Base-by-base conservation (phyloP, 495 filamentous ascomycete species). In the Aspergillus kassunensis region DNA sequence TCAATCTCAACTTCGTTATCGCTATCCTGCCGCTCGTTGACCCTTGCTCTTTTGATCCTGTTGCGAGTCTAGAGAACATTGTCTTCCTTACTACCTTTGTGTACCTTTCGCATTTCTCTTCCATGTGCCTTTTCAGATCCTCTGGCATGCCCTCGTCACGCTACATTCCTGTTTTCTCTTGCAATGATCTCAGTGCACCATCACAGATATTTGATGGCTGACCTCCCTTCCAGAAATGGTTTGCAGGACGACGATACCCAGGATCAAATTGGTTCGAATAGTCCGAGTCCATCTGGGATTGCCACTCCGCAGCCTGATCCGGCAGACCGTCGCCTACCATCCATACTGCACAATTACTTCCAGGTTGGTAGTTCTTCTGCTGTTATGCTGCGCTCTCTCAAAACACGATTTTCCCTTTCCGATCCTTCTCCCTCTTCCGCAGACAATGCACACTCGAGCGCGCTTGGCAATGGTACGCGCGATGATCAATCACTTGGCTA, bases 331-430 rank as follows among this genome's bases (percentile, higher is more conserved):
- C 86, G 91, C 66, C 75, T 91, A 62, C 91, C 91, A 39, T 88
- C 89, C 62, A 90, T 96, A 69, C 84, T 90, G 78, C 91, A 85
- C 77, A 95, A 89, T 78, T 95, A 93, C 80, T 87, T 87, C 74
- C 91, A 97, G 91, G 91, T 97, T 92, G 81, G 91, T 96, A 78
- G 69, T 73, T 75, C 66, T 61, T 78, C 70, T 73, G 74, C 70
- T 73, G 71, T 70, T 68, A 71, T 64, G 70, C 67, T 70, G 61
- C 68, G 55, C 78, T 72, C 73, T 73, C 77, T 74, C 65, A 78
- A 72, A 64, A 67, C 74, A 57, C 70, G 67, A 63, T 65, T 57
- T 48, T 64, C 56, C 68, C 30, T 59, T 70, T 55, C 65, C 65
- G 56, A 76, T 53, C 45, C 45, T 49, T 54, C 73, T 72, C 63